A percentile compares a stretch with the other conserved stretches of the same genome.
Conservation (phyloP, 1,139 yeast genomes). For the Schwanniomyces etchellsii region DNA sequence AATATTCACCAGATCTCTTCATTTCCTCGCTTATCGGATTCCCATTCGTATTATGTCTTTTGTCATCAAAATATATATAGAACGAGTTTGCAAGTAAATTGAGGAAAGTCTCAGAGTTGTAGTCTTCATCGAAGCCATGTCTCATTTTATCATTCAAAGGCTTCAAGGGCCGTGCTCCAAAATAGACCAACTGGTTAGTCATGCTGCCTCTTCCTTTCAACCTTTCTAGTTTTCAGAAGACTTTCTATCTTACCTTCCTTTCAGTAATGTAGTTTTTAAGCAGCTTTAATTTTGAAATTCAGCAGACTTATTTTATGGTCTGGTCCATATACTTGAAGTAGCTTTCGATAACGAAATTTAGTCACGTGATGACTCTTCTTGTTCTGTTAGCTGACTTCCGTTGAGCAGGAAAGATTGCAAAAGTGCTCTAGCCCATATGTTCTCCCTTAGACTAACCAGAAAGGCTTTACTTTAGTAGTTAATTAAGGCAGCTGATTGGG, state of each 20-base stretch:
- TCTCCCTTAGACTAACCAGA: no score
- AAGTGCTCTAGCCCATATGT: no score
- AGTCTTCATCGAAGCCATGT: conserved; percentile 78
- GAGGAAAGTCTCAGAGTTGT: conserved; percentile 59
- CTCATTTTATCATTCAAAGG: conserved; percentile 56
- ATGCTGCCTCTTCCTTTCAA: neutral
- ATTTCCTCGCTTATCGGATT: conserved; percentile 64
- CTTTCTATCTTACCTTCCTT: conserved; percentile 1
- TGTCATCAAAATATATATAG: conserved; percentile 79
- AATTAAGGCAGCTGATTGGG: no score
- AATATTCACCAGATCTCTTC: conserved; percentile 39
- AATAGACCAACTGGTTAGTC: conserved; percentile 15
- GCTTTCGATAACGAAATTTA: no score
- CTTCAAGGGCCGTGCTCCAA: conserved; percentile 30
- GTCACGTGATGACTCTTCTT: no score
- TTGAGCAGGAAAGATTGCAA: no score
- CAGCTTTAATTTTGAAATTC: no score
- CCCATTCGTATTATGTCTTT: conserved; percentile 87
- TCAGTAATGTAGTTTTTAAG: no score
- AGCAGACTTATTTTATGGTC: no score
- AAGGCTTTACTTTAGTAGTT: no score
- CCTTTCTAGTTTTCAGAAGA: neutral
- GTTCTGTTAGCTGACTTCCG: no score
- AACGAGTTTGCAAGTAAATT: conserved; percentile 63
- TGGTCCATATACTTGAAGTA: conserved; percentile 2